Base-by-base conservation (phyloP, 2,329 filamentous ascomycete species). In the Aspergillus fumigatus region DNA sequence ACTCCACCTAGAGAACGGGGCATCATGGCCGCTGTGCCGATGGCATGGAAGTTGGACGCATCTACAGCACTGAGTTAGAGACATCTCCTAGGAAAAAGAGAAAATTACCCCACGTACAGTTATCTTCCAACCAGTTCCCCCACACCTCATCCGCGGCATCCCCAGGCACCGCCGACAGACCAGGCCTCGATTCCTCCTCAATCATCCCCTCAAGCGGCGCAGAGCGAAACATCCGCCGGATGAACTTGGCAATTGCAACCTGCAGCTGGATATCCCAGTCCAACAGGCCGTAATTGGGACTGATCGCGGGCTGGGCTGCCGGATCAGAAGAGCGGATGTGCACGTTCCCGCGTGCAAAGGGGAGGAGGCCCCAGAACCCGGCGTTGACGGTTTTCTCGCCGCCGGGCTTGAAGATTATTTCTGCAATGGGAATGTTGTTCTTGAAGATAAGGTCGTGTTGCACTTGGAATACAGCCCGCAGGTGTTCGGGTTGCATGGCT, bases 1-100 rank as follows among this genome's bases (percentile, higher is more conserved):
- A 75, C 73, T 14, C 73, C 70, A 26, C 70, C 70, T 21, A 64
- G 41, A 5, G 68, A 62, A 41, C 65, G 62, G 7, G 70, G 70
- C 52, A 72, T 52, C 69, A 73, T 73, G 5, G 69, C 64, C 27
- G 65, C 59, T 1, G 70, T 72, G 35, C 68, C 66, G 19, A 67
- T 62, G 3, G 64, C 60, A 53, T 74, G 71, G 56, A 62, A 70
- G 49, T 70, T 67, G 2, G 70, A 65, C 10, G 63, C 60, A 51
- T 64, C 64, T 66, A 14, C 14, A 14, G 32, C 4, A 35, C 32
- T 35, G 32, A 35, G 32, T 35, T 35, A 9, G 19, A 17, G 26
- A 32, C 35, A 23, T 35, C n/a, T 35, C 41, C 26, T 17, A 43
- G 45, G 6, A 17, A 41, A 3, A 21, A 32, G 11, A 32, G 1